Conservation (phyloP, 2,329 filamentous ascomycete species). For the Daldinia eschscholtzii region DNA sequence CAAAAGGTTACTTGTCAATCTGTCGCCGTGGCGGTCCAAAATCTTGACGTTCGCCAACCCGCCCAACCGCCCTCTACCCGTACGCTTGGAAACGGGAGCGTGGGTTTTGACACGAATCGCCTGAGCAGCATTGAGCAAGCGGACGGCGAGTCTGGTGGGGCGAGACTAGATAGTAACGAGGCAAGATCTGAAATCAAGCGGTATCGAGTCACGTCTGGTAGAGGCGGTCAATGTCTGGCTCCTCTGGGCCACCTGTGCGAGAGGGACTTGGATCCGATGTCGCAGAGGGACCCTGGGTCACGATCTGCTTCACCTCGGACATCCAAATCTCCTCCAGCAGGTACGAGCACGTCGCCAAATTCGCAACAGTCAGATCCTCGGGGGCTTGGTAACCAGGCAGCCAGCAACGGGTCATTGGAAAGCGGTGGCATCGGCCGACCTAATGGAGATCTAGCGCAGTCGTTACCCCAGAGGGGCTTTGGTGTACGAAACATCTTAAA, state of each 20-base stretch:
- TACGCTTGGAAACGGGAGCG: constrained; percentile 49
- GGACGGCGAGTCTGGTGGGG: constrained; percentile 47
- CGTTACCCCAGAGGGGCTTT: constrained; percentile 53
- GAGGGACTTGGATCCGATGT: constrained; percentile 74
- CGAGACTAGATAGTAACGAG: constrained; percentile 47
- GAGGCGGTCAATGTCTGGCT: constrained; percentile 69
- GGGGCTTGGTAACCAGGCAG: constrained; percentile 51
- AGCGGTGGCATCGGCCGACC: constrained; percentile 46
- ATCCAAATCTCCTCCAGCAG: constrained; percentile 60
- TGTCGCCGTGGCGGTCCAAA: constrained; percentile 58
- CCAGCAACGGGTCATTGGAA: constrained; percentile 49
- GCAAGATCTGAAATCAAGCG: constrained; percentile 50
- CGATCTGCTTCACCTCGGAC: constrained; percentile 66
- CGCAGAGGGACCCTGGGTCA: constrained; percentile 70
- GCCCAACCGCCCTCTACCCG: constrained; percentile 51
- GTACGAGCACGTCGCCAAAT: constrained; percentile 50
- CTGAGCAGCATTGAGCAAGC: constrained; percentile 44
- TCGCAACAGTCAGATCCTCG: constrained; percentile 49
- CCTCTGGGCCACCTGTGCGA: constrained; percentile 63
- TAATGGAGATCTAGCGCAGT: constrained; percentile 51
- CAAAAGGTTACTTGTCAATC: constrained; percentile 30
- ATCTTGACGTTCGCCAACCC: constrained; percentile 49
- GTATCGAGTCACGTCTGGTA: constrained; percentile 45
- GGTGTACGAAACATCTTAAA: constrained; percentile 62
- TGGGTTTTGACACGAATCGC: constrained; percentile 46